A percentile compares a stretch with the other conserved stretches of the same genome.
These are phyloP conservation scores for Combretum micranthum DNA, from an alignment of 345 rosid species.

Conservation along the genomic window DNA sequence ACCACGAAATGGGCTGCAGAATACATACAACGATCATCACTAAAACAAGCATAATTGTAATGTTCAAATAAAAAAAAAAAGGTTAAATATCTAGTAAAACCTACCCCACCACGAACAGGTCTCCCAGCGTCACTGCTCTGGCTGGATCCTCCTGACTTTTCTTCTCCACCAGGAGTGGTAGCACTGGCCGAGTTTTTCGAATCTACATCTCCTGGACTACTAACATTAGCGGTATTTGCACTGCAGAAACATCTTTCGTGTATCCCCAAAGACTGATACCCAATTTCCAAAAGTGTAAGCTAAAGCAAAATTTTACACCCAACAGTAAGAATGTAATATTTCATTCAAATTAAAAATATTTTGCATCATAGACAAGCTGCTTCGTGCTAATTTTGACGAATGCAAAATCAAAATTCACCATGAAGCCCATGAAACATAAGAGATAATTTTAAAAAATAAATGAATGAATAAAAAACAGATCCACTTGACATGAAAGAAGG, in stretches of 20 bases:
- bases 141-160: constrained; percentile 48
- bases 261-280: constrained; percentile 19
- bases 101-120: constrained; percentile 93
- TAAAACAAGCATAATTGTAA: not conserved
- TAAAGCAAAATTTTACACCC: constrained; percentile 11
- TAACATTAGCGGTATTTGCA: constrained; percentile 11
- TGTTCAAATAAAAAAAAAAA: not conserved
- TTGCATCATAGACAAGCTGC: not conserved
- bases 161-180: constrained; percentile 29
- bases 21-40: too few species aligned
- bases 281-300: constrained; percentile 24
- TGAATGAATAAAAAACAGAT: too few species aligned
- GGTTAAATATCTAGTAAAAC: not conserved
- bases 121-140: constrained; percentile 53
- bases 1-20: constrained; percentile 87
- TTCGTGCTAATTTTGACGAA: not conserved
- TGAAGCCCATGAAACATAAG: too few species aligned
- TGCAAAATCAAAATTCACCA: not conserved
- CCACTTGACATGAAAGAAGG: too few species aligned
- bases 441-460: too few species aligned
- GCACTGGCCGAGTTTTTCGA: constrained; percentile 13
- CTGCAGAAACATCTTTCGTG: constrained; percentile 33
- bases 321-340: not conserved
- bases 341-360: not conserved
- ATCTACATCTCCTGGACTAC: constrained; percentile 17